Conservation (phyloP, 306 rosid genomes). For the Acmispon strigosus region DNA sequence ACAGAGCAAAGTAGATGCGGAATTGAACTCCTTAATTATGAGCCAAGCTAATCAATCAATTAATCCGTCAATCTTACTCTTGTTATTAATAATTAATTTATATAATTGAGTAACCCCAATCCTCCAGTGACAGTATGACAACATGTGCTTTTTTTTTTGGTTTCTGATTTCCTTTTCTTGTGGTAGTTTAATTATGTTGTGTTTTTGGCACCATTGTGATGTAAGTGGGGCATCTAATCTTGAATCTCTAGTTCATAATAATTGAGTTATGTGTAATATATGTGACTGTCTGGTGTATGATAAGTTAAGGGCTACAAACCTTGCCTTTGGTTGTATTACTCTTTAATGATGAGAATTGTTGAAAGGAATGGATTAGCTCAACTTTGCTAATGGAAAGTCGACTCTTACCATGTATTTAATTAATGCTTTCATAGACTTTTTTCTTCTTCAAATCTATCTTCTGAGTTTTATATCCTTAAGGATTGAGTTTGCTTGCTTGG, state of each 20-base stretch:
- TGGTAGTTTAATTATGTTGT: conserved; percentile 18
- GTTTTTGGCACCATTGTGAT: conserved; percentile 30
- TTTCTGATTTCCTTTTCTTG: background rate
- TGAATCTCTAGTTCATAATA: background rate
- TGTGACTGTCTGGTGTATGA: conserved; percentile 29
- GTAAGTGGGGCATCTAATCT: conserved; percentile 39
- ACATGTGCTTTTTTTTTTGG: conserved; percentile 10
- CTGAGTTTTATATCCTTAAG: background rate
- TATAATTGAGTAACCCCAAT: conserved; percentile 16
- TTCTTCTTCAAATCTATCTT: background rate
- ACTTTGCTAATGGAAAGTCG: conserved; percentile 20
- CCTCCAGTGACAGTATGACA: conserved; percentile 18
- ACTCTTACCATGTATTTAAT: conserved; percentile 14
- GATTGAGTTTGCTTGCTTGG: background rate
- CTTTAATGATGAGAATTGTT: conserved; percentile 19
- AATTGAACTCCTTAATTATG: conserved; percentile 1
- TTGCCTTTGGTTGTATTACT: background rate
- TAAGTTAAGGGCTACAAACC: conserved; percentile 26
- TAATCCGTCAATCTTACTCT: conserved; percentile 25
- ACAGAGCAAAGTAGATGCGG: conserved; percentile 32
- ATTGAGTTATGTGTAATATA: conserved; percentile 14
- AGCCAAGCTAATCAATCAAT: conserved; percentile 23
- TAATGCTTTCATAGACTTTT: background rate
- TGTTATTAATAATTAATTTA: background rate
- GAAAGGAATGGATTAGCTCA: conserved; percentile 18